Base-by-base conservation (phyloP, 2,329 filamentous ascomycete genomes). In the Xylaria sp. region DNA sequence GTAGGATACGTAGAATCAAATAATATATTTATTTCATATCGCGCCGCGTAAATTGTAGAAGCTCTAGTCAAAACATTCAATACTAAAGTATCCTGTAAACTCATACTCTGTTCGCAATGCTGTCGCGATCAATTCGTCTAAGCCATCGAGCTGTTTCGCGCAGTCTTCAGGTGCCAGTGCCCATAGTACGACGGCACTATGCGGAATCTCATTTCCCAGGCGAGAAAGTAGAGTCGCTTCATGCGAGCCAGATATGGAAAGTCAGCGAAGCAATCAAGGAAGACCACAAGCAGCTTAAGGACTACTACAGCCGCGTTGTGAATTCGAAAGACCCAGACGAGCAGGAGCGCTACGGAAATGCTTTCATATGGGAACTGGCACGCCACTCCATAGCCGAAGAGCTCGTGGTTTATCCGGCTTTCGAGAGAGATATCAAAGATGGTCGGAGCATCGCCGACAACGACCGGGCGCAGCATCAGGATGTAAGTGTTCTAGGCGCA, bases 341-440 rank as follows among this genome's bases (percentile, higher is more conserved):
- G 31, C 80, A 82, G 63, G 78, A 77, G 6, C 80, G 82, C 13
- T 86, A 79, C 67, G 82, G 84, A 65, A 87, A 87, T 64, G 81
- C 85, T 67, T 85, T 87, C 69, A 83, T 81, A 15, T 87, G 85
- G 85, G 84, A 86, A 67, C 78, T 87, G 0, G 83, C 85, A 31
- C 83, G 85, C 10, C 85, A 87, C 73, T 81, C 83, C 0, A 80
- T 87, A 60, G 84, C 82, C 9, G 84, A 87, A 68, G 86, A 87
- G 71, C 74, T 87, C 4, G 72, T 85, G 9, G 78, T 86, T 7
- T 85, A 85, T 72, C 84, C 85, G 9, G 81, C 81, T 6, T 76
- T 86, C 25, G 82, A 84, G 66, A 80, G 80, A 51, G 73, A 82
- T 50, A 67, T 85, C 41, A 75, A 78, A 1, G 70, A 77, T 66